These are phyloP conservation scores for Graphilbum sp. DNA, from an alignment of 2,329 filamentous ascomycete genomes.

Conservation along the genomic window DNA sequence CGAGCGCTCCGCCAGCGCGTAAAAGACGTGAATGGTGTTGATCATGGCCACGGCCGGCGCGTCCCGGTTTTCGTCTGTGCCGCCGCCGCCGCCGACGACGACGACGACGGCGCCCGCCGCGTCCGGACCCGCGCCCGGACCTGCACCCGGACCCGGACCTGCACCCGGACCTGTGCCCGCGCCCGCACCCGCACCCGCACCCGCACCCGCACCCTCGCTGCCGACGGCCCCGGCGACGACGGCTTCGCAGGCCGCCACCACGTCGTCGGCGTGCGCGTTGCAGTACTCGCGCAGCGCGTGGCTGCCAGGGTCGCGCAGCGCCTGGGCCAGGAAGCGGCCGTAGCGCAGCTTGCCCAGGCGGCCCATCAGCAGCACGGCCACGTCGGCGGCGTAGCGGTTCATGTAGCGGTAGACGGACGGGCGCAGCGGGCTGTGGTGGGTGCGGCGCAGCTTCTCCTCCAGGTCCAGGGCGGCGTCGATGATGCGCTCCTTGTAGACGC, in stretches of 20 bases:
- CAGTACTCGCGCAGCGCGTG: constrained; percentile 58
- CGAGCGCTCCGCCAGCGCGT: constrained; percentile 44
- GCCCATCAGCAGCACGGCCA: constrained; percentile 64
- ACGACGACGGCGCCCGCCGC: constrained; percentile 59
- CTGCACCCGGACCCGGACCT: too few relatives aligned
- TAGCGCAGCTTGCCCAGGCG: constrained; percentile 74
- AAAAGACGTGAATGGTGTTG: constrained; percentile 74
- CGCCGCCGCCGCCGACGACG: constrained; percentile 48
- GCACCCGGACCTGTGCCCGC: too few relatives aligned
- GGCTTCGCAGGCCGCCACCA: constrained; percentile 53
- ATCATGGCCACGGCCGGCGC: constrained; percentile 54
- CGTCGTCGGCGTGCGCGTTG: constrained; percentile 52
- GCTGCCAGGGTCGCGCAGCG: constrained; percentile 62
- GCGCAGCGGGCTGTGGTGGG: constrained; percentile 81
- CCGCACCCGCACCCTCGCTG: too few relatives aligned
- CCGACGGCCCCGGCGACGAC: constrained; percentile 42
- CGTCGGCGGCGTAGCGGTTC: constrained; percentile 80
- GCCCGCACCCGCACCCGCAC: too few relatives aligned
- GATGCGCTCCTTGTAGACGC: constrained; percentile 77
- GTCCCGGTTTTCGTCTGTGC: constrained; percentile 49
- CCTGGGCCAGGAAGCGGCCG: constrained; percentile 80
- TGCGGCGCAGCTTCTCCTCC: constrained; percentile 70
- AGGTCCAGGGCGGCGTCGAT: constrained; percentile 83
- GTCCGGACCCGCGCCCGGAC: too few relatives aligned
- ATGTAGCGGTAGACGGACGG: constrained; percentile 83